phyloP scores from a whole-genome alignment of 139 green algal species.

The Chlorella vulgaris region DNA sequence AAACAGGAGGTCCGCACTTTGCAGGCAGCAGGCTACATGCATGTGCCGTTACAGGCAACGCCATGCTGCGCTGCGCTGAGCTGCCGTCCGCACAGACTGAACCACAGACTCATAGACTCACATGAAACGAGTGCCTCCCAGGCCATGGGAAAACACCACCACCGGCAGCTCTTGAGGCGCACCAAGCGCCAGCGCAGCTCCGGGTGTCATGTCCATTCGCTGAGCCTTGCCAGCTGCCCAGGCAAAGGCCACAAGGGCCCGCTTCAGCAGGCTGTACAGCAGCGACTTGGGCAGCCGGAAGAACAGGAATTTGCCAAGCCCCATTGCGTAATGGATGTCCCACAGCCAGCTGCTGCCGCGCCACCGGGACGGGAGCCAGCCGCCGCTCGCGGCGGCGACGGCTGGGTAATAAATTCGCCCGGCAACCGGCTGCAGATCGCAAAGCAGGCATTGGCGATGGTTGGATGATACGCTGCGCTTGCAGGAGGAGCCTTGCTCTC shows the following conservation, averaged over 20 bases:
- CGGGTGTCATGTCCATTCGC: conserved; percentile 5
- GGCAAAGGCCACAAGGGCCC: neutral
- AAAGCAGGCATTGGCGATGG: neutral
- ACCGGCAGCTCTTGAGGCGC: conserved; percentile 25
- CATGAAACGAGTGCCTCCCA: conserved; percentile 61
- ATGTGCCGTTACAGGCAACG: no score
- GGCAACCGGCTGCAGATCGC: neutral
- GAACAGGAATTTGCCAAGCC: conserved; percentile 27
- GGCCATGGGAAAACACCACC: conserved; percentile 61
- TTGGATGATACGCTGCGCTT: neutral
- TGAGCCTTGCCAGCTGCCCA: conserved; percentile 1
- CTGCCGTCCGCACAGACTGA: no score
- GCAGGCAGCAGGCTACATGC: no score
- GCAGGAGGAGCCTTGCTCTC: neutral
- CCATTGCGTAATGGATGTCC: conserved; percentile 9
- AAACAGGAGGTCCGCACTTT: neutral
- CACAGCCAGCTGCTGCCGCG: neutral
- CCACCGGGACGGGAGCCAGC: neutral
- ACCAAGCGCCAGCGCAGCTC: conserved; percentile 15
- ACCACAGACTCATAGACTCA: no score
- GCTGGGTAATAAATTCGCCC: no score
- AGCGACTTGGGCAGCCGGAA: conserved; percentile 11
- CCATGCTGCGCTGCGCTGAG: no score
- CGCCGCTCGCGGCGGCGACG: no score
- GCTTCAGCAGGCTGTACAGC: neutral